These are phyloP conservation scores for Sporothrix schenckii DNA, from an alignment of 2,329 filamentous ascomycete species.

Conservation along the genomic window DNA sequence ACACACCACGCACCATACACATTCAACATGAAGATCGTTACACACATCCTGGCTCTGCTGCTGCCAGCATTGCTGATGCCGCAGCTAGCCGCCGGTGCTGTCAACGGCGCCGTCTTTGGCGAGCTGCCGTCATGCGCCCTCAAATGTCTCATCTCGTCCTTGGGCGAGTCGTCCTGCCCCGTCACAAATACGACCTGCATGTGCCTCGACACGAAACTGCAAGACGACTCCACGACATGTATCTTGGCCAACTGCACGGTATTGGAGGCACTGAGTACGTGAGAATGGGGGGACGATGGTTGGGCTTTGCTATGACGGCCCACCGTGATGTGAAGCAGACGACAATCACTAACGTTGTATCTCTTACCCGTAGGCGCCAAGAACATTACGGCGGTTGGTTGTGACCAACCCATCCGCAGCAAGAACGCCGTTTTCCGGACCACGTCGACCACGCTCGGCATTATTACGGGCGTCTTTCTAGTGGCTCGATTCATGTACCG, in stretches of 20 bases:
- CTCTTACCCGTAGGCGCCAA: slow-evolving; percentile 33
- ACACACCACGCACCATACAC: neutral
- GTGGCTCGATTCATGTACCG: slow-evolving; percentile 45
- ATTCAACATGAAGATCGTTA: slow-evolving; percentile 24
- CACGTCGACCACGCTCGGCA: slow-evolving; percentile 41
- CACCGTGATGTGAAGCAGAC: neutral
- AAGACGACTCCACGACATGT: slow-evolving; percentile 12
- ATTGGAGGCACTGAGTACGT: slow-evolving; percentile 30
- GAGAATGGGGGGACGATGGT: too few relatives aligned
- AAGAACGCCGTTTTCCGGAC: slow-evolving; percentile 43
- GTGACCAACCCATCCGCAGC: slow-evolving; percentile 38
- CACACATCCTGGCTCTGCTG: slow-evolving; percentile 23
- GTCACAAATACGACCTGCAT: slow-evolving; percentile 30
- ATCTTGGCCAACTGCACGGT: slow-evolving; percentile 26
- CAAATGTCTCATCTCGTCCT: slow-evolving; percentile 11
- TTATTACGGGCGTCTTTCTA: slow-evolving; percentile 45
- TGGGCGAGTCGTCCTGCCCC: slow-evolving; percentile 15
- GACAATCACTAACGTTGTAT: slow-evolving; percentile 22
- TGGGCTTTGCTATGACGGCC: neutral
- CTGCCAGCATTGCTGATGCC: slow-evolving; percentile 25
- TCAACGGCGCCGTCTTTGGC: slow-evolving; percentile 22
- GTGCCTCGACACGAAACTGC: slow-evolving; percentile 27
- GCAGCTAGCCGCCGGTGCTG: slow-evolving; percentile 10
- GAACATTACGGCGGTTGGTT: slow-evolving; percentile 39
- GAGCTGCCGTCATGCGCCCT: slow-evolving; percentile 28